Conservation (phyloP, 495 filamentous ascomycete genomes). For the Sordaria brevicollis region DNA sequence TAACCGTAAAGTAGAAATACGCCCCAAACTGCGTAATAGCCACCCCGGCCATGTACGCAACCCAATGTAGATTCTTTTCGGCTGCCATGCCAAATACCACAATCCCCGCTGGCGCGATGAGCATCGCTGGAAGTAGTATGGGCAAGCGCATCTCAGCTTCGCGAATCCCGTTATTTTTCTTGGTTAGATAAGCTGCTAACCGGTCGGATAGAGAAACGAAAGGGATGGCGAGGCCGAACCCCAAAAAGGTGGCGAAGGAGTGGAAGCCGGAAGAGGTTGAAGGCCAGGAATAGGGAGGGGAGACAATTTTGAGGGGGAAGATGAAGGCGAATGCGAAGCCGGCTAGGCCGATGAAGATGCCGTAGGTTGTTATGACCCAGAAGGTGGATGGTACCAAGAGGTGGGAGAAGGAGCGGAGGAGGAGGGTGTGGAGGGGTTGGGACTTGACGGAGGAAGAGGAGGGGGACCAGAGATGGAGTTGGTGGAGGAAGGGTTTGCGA, state of each 20-base stretch:
- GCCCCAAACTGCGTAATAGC: constrained; percentile 40
- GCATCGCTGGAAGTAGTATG: constrained; percentile 48
- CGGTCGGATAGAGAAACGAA: constrained; percentile 44
- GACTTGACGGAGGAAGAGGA: too few species aligned
- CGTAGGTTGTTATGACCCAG: constrained; percentile 44
- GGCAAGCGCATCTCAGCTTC: constrained; percentile 63
- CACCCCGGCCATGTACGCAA: constrained; percentile 45
- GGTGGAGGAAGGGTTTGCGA: constrained; percentile 33
- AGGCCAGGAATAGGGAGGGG: constrained; percentile 31
- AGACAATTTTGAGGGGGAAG: constrained; percentile 55
- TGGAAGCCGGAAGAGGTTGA: constrained; percentile 47
- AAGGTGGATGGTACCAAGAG: constrained; percentile 45
- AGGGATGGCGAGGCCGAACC: constrained; percentile 42
- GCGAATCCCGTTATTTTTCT: constrained; percentile 49
- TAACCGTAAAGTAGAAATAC: constrained; percentile 29
- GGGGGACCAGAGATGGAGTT: constrained; percentile 30
- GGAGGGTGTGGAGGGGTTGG: constrained; percentile 40
- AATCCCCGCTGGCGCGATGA: constrained; percentile 49
- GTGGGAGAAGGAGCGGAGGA: constrained; percentile 41
- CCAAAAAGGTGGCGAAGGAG: constrained; percentile 40
- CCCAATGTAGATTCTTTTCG: constrained; percentile 46
- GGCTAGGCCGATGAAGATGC: constrained; percentile 25
- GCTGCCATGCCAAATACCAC: constrained; percentile 54
- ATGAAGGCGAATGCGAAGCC: constrained; percentile 31
- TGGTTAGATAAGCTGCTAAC: constrained; percentile 47